phyloP scores from a whole-genome alignment of 2,329 filamentous ascomycete genomes.

The Elsinoe perseae region DNA sequence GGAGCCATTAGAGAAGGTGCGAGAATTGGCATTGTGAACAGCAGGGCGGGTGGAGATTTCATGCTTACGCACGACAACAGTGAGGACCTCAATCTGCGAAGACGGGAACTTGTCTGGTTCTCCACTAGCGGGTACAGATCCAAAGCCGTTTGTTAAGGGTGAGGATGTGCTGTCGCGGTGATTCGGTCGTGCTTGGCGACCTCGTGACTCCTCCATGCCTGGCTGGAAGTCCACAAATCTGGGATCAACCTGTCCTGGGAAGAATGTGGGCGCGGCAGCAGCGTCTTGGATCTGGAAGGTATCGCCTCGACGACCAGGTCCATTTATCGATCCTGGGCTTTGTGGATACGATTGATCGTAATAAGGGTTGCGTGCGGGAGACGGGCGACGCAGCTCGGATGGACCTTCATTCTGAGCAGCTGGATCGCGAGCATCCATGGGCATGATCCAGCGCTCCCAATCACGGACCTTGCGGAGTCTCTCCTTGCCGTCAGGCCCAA shows the following conservation, averaged over 20 bases:
- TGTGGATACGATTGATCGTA: conserved; percentile 29
- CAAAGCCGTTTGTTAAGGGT: conserved; percentile 18
- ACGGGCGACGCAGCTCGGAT: conserved; percentile 36
- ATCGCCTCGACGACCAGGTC: conserved; percentile 23
- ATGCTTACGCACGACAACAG: conserved; percentile 44
- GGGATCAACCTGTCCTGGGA: conserved; percentile 16
- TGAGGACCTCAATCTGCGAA: conserved; percentile 45
- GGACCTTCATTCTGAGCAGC: conserved; percentile 67
- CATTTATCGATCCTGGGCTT: conserved; percentile 23
- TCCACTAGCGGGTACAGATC: conserved; percentile 18
- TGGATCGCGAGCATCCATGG: conserved; percentile 61
- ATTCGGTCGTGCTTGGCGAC: conserved; percentile 23
- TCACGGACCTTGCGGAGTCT: conserved; percentile 65
- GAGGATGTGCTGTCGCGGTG: conserved; percentile 23
- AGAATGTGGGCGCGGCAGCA: conserved; percentile 17
- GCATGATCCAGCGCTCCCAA: conserved; percentile 75
- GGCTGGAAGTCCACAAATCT: conserved; percentile 16
- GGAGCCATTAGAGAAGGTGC: conserved; percentile 50
- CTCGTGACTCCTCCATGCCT: conserved; percentile 18
- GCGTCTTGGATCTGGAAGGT: conserved; percentile 13
- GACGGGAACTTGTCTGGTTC: conserved; percentile 45
- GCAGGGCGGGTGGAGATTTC: conserved; percentile 23
- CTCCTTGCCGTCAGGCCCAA: conserved; percentile 69
- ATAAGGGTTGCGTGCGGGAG: conserved; percentile 31
- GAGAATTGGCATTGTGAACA: conserved; percentile 36